Percentiles rank a stretch among this genome's conserved stretches.
Evolutionary conservation across 1,284 basidiomycete species (phyloP).

Genomic region (Melampsora americana): DNA sequence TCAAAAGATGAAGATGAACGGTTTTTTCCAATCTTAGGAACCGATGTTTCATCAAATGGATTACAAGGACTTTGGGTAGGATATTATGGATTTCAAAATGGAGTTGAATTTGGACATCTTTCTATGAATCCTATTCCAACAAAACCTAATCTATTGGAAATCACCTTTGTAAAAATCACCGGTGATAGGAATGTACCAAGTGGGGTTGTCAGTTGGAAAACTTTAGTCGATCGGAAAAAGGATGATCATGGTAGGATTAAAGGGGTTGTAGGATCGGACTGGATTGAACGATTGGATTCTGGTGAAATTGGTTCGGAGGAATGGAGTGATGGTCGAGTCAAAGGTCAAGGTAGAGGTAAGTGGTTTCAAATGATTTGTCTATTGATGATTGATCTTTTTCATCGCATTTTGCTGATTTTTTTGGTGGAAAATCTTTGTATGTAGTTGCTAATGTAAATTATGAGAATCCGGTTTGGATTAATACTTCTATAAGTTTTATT

Average conservation of each 20-base stretch:
- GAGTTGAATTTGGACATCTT: slow-evolving; percentile 14
- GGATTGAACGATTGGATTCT: background rate
- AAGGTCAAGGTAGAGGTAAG: slow-evolving; percentile 23
- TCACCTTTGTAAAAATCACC: slow-evolving; percentile 29
- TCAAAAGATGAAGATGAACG: too few relatives aligned
- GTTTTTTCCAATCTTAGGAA: background rate
- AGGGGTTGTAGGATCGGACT: background rate
- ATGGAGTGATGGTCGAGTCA: background rate
- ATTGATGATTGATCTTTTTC: background rate
- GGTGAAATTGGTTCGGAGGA: background rate
- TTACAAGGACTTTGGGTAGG: slow-evolving; percentile 28
- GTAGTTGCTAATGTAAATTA: slow-evolving; percentile 23
- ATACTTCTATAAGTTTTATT: slow-evolving; percentile 11
- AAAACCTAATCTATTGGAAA: background rate
- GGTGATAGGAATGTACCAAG: slow-evolving; percentile 24
- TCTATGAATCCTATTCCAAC: background rate
- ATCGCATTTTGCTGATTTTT: background rate
- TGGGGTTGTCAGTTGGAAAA: slow-evolving; percentile 23
- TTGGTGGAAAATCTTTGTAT: background rate
- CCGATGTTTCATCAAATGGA: background rate
- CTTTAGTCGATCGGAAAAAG: background rate
- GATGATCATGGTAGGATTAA: too few relatives aligned
- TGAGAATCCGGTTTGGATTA: slow-evolving; percentile 21
- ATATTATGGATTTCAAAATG: slow-evolving; percentile 15
- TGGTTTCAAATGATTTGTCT: background rate